Percentiles rank a stretch among this genome's conserved stretches.
phyloP scores from a whole-genome alignment of 1,284 basidiomycete species.

The Amylostereum areolatum region DNA sequence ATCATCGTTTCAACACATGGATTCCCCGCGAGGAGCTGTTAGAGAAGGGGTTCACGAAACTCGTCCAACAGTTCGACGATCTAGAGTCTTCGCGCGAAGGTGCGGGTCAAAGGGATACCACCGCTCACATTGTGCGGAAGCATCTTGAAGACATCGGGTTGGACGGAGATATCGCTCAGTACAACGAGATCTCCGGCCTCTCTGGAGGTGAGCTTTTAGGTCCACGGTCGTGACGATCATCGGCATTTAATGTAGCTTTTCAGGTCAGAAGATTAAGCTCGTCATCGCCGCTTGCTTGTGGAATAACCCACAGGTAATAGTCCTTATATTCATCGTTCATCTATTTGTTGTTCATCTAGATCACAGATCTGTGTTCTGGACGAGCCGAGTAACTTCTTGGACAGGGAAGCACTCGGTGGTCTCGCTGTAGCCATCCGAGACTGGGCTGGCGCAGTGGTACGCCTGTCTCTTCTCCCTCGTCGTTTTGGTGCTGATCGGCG shows the following conservation, averaged over 20 bases:
- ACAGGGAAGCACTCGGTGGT: conserved; percentile 85
- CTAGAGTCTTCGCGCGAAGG: conserved; percentile 93
- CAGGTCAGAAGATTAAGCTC: conserved; percentile 94
- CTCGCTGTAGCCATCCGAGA: conserved; percentile 94
- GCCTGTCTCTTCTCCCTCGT: conserved; percentile 16
- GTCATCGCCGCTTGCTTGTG: conserved; percentile 93
- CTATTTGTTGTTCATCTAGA: conserved; percentile 6
- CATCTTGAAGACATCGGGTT: conserved; percentile 93
- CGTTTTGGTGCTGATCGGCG: conserved; percentile 14
- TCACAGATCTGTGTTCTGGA: conserved; percentile 71
- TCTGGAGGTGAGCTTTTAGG: conserved; percentile 59
- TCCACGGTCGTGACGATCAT: neutral
- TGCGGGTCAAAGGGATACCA: conserved; percentile 83
- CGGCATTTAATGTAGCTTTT: conserved; percentile 17
- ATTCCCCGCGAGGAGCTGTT: conserved; percentile 87
- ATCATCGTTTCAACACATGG: conserved; percentile 94
- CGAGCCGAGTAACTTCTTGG: conserved; percentile 97
- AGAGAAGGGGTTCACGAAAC: conserved; percentile 85
- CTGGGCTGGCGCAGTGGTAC: conserved; percentile 91
- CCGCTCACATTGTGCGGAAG: conserved; percentile 76
- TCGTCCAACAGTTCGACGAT: conserved; percentile 95
- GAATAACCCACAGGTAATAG: conserved; percentile 82
- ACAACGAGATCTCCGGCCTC: conserved; percentile 90
- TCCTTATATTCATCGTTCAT: conserved; percentile 4
- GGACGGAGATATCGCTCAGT: conserved; percentile 95